These are phyloP conservation scores for Linnemannia exigua DNA, from an alignment of 192 early-diverging fungal species.

Conservation along the genomic window DNA sequence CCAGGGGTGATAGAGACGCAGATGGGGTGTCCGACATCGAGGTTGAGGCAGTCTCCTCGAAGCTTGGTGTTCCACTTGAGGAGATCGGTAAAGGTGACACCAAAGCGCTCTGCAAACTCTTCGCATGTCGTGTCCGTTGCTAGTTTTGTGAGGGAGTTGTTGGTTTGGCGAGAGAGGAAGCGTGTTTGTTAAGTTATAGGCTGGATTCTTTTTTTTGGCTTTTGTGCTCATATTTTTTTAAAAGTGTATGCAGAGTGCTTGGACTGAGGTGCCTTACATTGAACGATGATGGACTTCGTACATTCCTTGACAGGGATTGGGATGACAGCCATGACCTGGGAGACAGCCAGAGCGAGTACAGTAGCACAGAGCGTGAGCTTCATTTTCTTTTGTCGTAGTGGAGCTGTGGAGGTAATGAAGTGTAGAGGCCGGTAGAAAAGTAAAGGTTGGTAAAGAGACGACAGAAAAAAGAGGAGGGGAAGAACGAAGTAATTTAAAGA, in stretches of 20 bases:
- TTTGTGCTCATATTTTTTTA: background rate
- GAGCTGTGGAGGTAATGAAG: too few relatives aligned
- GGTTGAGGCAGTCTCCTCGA: background rate
- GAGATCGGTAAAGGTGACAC: slow-evolving; percentile 10
- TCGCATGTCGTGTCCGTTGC: background rate
- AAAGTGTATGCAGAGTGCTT: background rate
- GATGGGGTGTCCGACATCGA: slow-evolving; percentile 16
- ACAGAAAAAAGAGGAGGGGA: background rate
- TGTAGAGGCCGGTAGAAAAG: background rate
- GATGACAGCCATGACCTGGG: slow-evolving; percentile 42
- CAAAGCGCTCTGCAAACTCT: background rate
- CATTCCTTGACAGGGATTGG: slow-evolving; percentile 40
- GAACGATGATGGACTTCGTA: slow-evolving; percentile 34
- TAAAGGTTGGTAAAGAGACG: background rate
- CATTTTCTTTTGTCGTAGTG: too few relatives aligned
- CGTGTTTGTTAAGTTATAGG: too few relatives aligned
- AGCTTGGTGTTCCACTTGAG: slow-evolving; percentile 7
- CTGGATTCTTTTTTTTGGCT: too few relatives aligned
- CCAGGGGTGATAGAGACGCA: slow-evolving; percentile 17
- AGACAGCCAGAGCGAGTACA: slow-evolving; percentile 44
- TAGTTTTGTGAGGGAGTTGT: too few relatives aligned
- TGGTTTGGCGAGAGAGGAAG: background rate
- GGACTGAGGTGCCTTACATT: slow-evolving; percentile 6
- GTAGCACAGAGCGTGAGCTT: slow-evolving; percentile 41
- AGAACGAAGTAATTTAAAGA: background rate